phyloP scores from a whole-genome alignment of 345 rosid genomes.

The Zanthoxylum bungeanum region DNA sequence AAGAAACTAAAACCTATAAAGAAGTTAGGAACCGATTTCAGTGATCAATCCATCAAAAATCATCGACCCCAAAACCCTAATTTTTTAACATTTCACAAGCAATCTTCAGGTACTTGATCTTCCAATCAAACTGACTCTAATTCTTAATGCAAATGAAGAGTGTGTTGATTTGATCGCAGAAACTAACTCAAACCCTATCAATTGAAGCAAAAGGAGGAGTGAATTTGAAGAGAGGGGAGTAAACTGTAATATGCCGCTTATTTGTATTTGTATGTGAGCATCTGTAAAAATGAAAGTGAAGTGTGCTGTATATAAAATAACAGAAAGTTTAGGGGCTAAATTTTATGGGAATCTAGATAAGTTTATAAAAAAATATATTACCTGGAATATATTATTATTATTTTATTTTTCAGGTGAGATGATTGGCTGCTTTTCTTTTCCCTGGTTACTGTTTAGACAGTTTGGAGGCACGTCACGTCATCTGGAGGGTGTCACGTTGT shows the following conservation, averaged over 20 bases:
- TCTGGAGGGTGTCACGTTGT: background rate
- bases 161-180: background rate
- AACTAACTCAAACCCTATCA: background rate
- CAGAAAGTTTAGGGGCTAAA: background rate
- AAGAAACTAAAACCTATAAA: slow-evolving; percentile 16
- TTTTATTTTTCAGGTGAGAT: background rate
- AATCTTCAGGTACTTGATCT: slow-evolving; percentile 13
- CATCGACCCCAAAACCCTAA: slow-evolving; percentile 18
- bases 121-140: background rate
- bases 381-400: background rate
- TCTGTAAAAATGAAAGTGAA: background rate
- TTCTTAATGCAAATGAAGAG: background rate
- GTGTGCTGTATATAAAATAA: background rate
- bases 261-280: background rate
- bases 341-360: background rate
- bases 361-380: background rate
- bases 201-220: background rate
- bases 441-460: background rate
- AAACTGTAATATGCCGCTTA: background rate
- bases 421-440: background rate
- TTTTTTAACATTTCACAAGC: slow-evolving; percentile 22
- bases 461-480: slow-evolving; percentile 2
- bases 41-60: slow-evolving; percentile 12
- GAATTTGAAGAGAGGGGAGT: background rate
- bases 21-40: slow-evolving; percentile 10